Percentiles rank a stretch among this genome's conserved stretches.
These are phyloP conservation scores for Neurospora sublineolata DNA, from an alignment of 495 filamentous ascomycete species.

Conservation along the genomic window DNA sequence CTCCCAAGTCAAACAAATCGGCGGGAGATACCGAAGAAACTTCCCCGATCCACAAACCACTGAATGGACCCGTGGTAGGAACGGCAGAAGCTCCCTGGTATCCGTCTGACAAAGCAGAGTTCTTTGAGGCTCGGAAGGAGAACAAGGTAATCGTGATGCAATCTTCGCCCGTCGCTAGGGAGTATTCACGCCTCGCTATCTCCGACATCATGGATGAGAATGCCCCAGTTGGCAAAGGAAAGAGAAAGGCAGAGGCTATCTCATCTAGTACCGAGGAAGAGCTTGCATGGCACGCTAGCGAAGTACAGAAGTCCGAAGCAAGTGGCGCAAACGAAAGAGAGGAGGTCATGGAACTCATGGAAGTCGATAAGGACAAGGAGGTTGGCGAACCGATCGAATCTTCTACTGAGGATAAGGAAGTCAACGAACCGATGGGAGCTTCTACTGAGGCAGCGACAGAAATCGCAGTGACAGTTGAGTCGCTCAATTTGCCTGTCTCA, in stretches of 20 bases:
- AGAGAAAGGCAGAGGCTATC: constrained; percentile 28
- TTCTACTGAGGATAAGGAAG: neutral
- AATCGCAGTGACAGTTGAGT: neutral
- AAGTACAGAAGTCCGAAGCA: neutral
- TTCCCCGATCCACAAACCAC: neutral
- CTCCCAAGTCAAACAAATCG: constrained; percentile 4
- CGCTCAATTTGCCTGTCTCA: neutral
- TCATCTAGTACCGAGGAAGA: constrained; percentile 19
- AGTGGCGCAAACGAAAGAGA: neutral
- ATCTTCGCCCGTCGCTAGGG: neutral
- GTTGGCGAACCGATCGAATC: neutral
- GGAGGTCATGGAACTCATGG: neutral
- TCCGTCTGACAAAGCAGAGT: constrained; percentile 28
- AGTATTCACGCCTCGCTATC: neutral
- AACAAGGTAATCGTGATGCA: constrained; percentile 15
- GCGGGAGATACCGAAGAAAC: constrained; percentile 30
- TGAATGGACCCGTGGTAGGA: neutral
- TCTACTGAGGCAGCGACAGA: neutral
- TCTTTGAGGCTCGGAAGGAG: constrained; percentile 27
- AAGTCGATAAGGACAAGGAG: neutral
- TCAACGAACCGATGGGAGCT: neutral
- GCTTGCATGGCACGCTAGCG: constrained; percentile 5
- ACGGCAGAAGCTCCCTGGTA: constrained; percentile 18
- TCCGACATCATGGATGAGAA: neutral
- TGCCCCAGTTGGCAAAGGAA: constrained; percentile 1